Percentiles rank a stretch among this genome's conserved stretches.
Evolutionary conservation across 2,329 filamentous ascomycete species (phyloP).

Genomic region (Cladosporium sp.): DNA sequence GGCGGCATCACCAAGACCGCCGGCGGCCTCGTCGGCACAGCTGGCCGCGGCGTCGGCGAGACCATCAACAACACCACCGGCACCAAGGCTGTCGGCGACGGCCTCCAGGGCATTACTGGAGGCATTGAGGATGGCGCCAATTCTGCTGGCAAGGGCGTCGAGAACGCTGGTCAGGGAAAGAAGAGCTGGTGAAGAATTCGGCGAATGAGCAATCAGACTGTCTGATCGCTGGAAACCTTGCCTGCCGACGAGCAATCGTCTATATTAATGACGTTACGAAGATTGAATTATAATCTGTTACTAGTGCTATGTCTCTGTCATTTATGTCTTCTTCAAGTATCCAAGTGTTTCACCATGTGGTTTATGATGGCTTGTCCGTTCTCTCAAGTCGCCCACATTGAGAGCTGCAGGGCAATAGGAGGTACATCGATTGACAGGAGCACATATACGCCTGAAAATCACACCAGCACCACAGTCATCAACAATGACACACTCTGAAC

Average conservation of each 20-base stretch:
- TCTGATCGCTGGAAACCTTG: background rate
- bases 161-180: slow-evolving; percentile 52
- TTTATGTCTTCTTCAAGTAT: too few relatives aligned
- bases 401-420: too few relatives aligned
- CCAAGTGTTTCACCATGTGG: too few relatives aligned
- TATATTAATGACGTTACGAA: background rate
- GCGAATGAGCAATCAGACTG: background rate
- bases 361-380: too few relatives aligned
- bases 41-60: slow-evolving; percentile 47
- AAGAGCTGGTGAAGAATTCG: slow-evolving; percentile 26
- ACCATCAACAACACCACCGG: slow-evolving; percentile 49
- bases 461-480: too few relatives aligned
- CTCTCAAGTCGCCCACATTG: too few relatives aligned
- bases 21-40: slow-evolving; percentile 54
- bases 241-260: background rate
- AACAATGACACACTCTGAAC: too few relatives aligned
- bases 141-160: slow-evolving; percentile 47
- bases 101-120: slow-evolving; percentile 43
- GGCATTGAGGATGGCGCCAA: slow-evolving; percentile 45
- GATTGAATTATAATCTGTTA: background rate
- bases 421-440: too few relatives aligned
- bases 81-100: slow-evolving; percentile 45
- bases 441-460: too few relatives aligned
- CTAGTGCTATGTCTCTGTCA: too few relatives aligned
- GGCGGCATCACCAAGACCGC: slow-evolving; percentile 56